Evolutionary conservation across 2,329 filamentous ascomycete species (phyloP), one percentile per base, ranked within the genome.

Genomic region (Trichoderma polysporum): DNA sequence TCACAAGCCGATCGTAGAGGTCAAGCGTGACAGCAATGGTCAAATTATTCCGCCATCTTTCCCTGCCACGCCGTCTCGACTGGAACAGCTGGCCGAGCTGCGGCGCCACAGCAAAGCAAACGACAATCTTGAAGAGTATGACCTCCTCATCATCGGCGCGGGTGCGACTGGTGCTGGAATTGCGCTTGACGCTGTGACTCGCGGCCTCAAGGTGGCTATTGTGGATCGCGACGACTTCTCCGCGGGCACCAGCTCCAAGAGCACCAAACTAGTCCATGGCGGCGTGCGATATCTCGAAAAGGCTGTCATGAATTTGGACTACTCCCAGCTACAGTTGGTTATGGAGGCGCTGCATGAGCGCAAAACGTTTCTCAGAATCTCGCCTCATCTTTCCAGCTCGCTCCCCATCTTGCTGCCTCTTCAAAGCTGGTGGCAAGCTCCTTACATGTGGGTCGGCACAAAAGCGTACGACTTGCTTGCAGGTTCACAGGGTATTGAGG

Each of bases 261-360:
- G 90, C 80, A 95, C 91, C 57, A 95, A 95, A 80, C 84, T 95
- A 62, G 92, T 95, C 19, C 91, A 95, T 79, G 91, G 91, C 71
- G 91, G 91, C 74, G 92, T 95, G 68, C 87, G 91, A 71, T 95
- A 94, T 76, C 83, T 95, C 67, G 92, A 95, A 78, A 95, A 95
- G 82, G 91, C 91, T 64, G 88, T 95, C 58, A 93, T 89, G 89
- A 91, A 94, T 76, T 82, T 94, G 73, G 91, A 95, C 78, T 94
- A 93, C 77, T 89, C 89, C 71, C 91, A 95, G 85, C 91, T 93
- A 75, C 83, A 89, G 75, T 85, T 95, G 54, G 91, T 95, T 73
- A 90, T 89, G 77, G 91, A 94, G 79, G 91, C 91, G 41, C 85
- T 95, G 61, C 89, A 91, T 71, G 91, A 95, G 82, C 88, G 91